Evolutionary conservation across 345 rosid species (phyloP).

Genomic region (Limnanthes douglasii): DNA sequence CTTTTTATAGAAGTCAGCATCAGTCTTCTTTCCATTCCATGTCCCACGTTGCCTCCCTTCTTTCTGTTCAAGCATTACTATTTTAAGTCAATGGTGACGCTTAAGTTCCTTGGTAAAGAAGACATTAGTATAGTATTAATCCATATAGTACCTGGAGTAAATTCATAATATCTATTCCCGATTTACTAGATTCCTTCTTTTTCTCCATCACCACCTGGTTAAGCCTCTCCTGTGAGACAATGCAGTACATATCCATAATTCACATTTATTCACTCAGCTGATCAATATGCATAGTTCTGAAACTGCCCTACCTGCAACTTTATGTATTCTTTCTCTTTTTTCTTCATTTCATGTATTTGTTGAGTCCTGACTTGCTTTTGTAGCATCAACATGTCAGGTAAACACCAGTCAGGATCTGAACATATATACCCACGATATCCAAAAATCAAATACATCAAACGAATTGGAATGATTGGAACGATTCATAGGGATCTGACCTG

Average conservation of each 20-base stretch:
- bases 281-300: conserved; percentile 3
- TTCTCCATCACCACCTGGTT: conserved; percentile 98
- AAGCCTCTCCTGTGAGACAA: conserved; percentile 59
- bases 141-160: conserved; percentile 60
- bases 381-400: conserved; percentile 10
- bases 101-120: neutral
- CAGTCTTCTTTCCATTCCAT: conserved; percentile 97
- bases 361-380: conserved; percentile 94
- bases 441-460: neutral
- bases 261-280: neutral
- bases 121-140: neutral
- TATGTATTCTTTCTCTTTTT: conserved; percentile 89
- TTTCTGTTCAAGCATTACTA: conserved; percentile 38
- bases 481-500: conserved; percentile 35
- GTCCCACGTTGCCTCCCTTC: conserved; percentile 98
- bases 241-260: neutral
- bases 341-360: conserved; percentile 95
- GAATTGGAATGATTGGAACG: neutral
- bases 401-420: conserved; percentile 7
- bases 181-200: conserved; percentile 91
- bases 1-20: conserved; percentile 86
- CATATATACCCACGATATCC: neutral
- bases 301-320: conserved; percentile 59
- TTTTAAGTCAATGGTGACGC: neutral
- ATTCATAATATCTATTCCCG: conserved; percentile 99